A percentile compares a stretch with the other conserved stretches of the same genome.
These are phyloP conservation scores for Monilinia laxa DNA, from an alignment of 2,329 filamentous ascomycete genomes.

Conservation along the genomic window DNA sequence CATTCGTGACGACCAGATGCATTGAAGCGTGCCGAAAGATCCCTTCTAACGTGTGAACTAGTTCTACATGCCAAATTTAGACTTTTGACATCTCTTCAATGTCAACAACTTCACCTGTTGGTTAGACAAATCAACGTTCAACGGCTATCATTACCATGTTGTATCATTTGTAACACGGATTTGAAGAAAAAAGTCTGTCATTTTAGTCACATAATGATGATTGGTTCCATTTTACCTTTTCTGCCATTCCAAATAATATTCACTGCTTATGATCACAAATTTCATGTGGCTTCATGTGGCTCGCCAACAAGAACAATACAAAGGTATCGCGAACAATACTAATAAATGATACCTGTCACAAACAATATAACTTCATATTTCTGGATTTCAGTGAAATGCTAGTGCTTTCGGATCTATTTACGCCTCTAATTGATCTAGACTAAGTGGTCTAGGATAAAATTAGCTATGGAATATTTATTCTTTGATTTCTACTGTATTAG, in stretches of 20 bases:
- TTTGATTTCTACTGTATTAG: not conserved
- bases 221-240: constrained; percentile 46
- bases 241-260: constrained; percentile 5
- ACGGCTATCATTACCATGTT: not conserved
- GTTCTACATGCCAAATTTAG: not conserved
- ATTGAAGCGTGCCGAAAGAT: constrained; percentile 1
- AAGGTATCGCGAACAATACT: constrained; percentile 23
- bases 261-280: constrained; percentile 1
- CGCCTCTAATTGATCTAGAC: not conserved
- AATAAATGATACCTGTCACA: constrained; percentile 14
- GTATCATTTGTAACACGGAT: not conserved
- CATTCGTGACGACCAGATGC: not conserved
- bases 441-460: constrained; percentile 8
- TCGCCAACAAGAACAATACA: constrained; percentile 20
- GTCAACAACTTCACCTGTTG: not conserved
- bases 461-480: not conserved
- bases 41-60: not conserved
- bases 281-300: constrained; percentile 4
- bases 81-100: not conserved
- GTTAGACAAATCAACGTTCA: not conserved
- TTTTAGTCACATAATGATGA: constrained; percentile 33
- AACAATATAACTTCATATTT: constrained; percentile 13
- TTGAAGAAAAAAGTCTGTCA: constrained; percentile 42
- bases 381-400: not conserved
- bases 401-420: not conserved